Base-by-base conservation (phyloP, 306 rosid genomes). In the Vicia villosa region DNA sequence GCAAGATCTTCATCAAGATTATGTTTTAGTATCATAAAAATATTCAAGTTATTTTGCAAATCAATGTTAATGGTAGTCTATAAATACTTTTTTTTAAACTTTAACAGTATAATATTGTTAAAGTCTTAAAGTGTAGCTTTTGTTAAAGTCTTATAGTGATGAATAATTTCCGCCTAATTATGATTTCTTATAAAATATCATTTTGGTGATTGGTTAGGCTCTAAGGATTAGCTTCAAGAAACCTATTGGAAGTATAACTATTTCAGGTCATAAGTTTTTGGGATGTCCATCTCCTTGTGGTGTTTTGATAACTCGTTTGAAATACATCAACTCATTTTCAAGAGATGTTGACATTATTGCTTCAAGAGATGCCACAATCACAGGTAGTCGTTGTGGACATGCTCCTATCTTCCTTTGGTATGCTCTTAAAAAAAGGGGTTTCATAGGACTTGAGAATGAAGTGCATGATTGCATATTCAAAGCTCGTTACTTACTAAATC, bases 301-400 rank as follows among this genome's bases (percentile, higher is more conserved):
- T 30, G 72, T 74, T 42, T 21, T 77, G 11, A 63, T 73, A 40
- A 63, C 78, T 9, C 81, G 88, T 79, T 61, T 79, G 66, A 81
- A 85, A 77, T 79, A 86, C 79, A 80, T 85, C 4, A 81, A 79
- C 45, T 79, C 32, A 34, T 83, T 89, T 20, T 86, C 41, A 0
- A 69, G 82, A 4, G 80, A 89, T 17, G 66, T 42, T 40, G 75
- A 57, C 8, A 2, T 10, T 7, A 40, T 69, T n/a, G 54, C 24
- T 22, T 55, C 74, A 22, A 38, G 74, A 40, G 74, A 69, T 69
- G 42, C 38, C n/a, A 38, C 74, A 52, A 69, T 69, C 28, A 69
- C 28, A 1, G 65, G 74, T 24, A 69, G 74, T 2, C 52, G 65
- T 21, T 4, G 52, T 3, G 65, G 74, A 2, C 75, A n/a, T 57